phyloP scores from a whole-genome alignment of 208 protist species.

The Wallacemonas sp. region DNA sequence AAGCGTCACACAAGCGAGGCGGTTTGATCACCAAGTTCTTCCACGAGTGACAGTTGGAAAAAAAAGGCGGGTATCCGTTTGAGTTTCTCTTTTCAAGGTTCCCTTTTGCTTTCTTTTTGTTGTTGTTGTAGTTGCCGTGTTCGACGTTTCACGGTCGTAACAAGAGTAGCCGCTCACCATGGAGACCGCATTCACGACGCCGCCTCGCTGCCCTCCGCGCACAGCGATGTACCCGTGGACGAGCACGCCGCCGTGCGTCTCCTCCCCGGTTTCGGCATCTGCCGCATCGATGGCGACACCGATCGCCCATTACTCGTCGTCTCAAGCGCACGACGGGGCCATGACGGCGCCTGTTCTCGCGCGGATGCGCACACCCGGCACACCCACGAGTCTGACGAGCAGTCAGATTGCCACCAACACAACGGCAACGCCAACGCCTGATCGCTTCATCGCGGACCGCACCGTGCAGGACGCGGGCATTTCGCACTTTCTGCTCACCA shows the following conservation, averaged over 20 bases:
- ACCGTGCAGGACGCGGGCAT: constrained; percentile 53
- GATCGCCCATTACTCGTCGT: neutral
- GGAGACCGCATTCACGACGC: constrained; percentile 24
- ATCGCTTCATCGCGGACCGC: constrained; percentile 78
- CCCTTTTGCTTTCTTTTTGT: constrained; percentile 7
- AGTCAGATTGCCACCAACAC: neutral
- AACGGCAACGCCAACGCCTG: too few species aligned
- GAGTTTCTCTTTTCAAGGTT: neutral
- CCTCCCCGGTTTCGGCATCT: neutral
- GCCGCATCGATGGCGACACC: neutral
- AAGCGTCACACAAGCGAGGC: too few species aligned
- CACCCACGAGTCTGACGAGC: neutral
- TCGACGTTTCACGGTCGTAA: constrained; percentile 12
- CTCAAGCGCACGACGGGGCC: too few species aligned
- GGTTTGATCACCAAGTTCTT: too few species aligned
- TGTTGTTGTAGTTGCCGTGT: constrained; percentile 15
- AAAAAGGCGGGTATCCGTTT: too few species aligned
- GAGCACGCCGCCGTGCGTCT: neutral
- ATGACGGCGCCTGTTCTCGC: neutral
- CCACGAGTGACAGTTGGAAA: too few species aligned
- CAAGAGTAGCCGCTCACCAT: neutral
- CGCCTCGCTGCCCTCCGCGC: neutral
- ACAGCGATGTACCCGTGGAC: constrained; percentile 5
- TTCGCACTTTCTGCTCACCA: constrained; percentile 76
- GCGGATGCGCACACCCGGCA: constrained; percentile 7